A percentile compares a stretch with the other conserved stretches of the same genome.
Evolutionary conservation across 2,329 filamentous ascomycete species (phyloP).

Genomic region (Venturia nashicola): DNA sequence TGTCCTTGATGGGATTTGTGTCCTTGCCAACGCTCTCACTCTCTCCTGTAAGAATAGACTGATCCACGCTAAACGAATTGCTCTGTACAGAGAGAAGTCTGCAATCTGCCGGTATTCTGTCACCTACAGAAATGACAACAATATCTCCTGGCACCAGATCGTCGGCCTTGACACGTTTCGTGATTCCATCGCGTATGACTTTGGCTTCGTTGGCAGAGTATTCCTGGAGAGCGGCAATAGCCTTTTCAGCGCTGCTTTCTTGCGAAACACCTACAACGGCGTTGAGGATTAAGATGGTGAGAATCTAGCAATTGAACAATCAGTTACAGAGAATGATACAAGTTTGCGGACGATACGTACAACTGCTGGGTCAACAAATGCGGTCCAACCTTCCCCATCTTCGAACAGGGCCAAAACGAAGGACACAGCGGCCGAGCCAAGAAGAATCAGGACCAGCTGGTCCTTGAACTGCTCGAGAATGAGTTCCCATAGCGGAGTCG

Average conservation of each 20-base stretch:
- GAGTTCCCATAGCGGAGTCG: slow-evolving; percentile 90
- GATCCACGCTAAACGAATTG: slow-evolving; percentile 94
- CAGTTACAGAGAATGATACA: slow-evolving; percentile 4
- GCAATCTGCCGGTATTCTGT: slow-evolving; percentile 91
- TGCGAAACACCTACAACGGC: slow-evolving; percentile 95
- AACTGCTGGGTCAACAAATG: slow-evolving; percentile 91
- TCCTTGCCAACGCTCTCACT: slow-evolving; percentile 95
- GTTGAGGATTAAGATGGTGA: slow-evolving; percentile 94
- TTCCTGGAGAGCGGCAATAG: slow-evolving; percentile 94
- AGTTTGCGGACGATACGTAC: slow-evolving; percentile 43
- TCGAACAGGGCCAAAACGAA: slow-evolving; percentile 91
- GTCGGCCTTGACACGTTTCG: slow-evolving; percentile 83
- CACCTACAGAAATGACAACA: slow-evolving; percentile 75
- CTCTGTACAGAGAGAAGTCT: slow-evolving; percentile 80
- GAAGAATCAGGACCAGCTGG: slow-evolving; percentile 87
- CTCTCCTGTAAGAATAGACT: slow-evolving; percentile 93
- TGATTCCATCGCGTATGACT: slow-evolving; percentile 71
- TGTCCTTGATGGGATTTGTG: slow-evolving; percentile 54
- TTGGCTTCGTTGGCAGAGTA: slow-evolving; percentile 98
- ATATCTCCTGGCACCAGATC: slow-evolving; percentile 93
- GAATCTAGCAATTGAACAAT: slow-evolving; percentile 49
- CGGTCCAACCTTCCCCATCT: slow-evolving; percentile 85
- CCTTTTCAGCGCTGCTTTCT: slow-evolving; percentile 97
- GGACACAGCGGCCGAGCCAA: slow-evolving; percentile 85
- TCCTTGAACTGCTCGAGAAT: slow-evolving; percentile 99